Evolutionary conservation across 106 monocot genomes (phyloP), one percentile per base, ranked within the genome.

Genomic region (Vanilla planifolia): DNA sequence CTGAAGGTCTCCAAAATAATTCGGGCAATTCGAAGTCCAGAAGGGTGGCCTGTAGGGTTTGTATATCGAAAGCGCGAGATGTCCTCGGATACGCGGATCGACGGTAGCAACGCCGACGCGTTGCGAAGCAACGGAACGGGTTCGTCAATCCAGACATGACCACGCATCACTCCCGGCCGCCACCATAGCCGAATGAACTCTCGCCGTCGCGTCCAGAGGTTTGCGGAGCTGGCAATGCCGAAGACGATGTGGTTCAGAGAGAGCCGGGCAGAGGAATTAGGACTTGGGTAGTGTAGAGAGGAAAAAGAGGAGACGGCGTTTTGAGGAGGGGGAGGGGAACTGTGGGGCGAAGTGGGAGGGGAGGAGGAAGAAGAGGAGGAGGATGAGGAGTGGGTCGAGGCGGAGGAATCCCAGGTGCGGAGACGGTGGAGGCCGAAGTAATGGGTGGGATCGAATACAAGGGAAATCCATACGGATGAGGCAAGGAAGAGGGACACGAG

Each of bases 131-230:
- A 51, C 16, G 28, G 64, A 20, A 65, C 36, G 30, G 29, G 16
- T n/a, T 72, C 73, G 59, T 93, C 94, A 33, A 94, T 61, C 94
- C 94, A 94, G 42, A 94, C 77, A 66, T 89, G 72, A 52, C 94
- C 94, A 43, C 80, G 85, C 86, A 84, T 86, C 39, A 56, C 51
- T 15, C 17, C 51, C 14, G 85, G 80, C 58, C 86, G 80, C 86
- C 86, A 95, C 86, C 83, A 89, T 9, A 95, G 75, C 41, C 83
- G 67, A 62, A 95, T 42, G 59, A 78, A 89, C 67, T 89, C 80
- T 39, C 71, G 59, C 51, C 89, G 79, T 52, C 77, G 76, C 13
- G 70, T 73, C 79, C 79, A 89, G 71, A 95, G 77, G 19, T 71
- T 72, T 22, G 89, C 78, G 22, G 92, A 92, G 28, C 84, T 79